These are phyloP conservation scores for Medicago arabica DNA, from an alignment of 306 rosid species.

Conservation along the genomic window DNA sequence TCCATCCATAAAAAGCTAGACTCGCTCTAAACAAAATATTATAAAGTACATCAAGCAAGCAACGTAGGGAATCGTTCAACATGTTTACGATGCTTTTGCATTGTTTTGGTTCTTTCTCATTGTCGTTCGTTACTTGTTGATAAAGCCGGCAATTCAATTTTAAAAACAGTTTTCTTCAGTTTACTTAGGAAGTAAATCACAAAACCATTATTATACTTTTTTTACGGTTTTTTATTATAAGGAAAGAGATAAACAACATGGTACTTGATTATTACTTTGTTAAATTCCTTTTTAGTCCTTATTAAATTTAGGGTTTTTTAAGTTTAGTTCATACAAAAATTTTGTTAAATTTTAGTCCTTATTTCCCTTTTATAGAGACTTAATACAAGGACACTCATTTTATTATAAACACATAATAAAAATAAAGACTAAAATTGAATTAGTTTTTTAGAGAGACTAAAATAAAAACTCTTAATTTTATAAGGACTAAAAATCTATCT, in stretches of 20 bases:
- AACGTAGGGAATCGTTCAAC: conserved; percentile 31
- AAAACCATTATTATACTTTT: background rate
- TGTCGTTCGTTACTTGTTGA: conserved; percentile 10
- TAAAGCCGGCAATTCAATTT: conserved; percentile 47
- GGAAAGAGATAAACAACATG: background rate
- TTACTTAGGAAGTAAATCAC: background rate
- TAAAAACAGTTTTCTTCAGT: background rate
- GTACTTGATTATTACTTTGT: background rate
- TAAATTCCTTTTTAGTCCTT: no score
- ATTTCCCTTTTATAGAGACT: no score
- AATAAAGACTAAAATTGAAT: no score
- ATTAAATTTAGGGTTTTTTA: no score
- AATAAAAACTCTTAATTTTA: no score
- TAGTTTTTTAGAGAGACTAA: no score
- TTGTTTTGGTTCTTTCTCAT: conserved; percentile 11
- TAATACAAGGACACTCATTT: no score
- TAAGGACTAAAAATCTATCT: no score
- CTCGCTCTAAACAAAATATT: background rate
- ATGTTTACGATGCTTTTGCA: background rate
- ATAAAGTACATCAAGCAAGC: conserved; percentile 3
- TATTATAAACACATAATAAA: no score
- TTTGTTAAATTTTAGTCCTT: no score
- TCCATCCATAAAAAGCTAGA: background rate
- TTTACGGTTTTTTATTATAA: background rate
- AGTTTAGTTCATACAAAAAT: no score